Percentiles rank a stretch among this genome's conserved stretches.
Conservation (phyloP, 139 green algal genomes). For the Chloropicon primus region DNA sequence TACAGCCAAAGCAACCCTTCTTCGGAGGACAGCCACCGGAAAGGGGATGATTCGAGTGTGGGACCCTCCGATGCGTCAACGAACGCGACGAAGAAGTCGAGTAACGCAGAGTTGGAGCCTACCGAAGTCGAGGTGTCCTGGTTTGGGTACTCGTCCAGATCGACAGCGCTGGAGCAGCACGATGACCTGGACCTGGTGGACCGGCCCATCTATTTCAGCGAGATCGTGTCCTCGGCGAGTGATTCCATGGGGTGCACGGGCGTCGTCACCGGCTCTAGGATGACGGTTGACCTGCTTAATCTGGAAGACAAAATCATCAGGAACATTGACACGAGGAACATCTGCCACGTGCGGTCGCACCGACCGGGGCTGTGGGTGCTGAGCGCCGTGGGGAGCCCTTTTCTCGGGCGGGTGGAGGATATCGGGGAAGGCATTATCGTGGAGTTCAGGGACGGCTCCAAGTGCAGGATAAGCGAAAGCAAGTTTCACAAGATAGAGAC, state of each 20-base stretch:
- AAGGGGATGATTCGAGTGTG: too few relatives aligned
- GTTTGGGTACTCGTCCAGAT: not conserved
- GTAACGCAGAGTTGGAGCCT: too few relatives aligned
- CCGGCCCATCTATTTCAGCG: not conserved
- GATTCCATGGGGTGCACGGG: not conserved
- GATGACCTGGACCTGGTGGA: not conserved
- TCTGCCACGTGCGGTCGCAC: not conserved
- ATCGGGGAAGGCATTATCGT: not conserved
- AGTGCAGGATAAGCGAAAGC: not conserved
- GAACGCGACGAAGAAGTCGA: too few relatives aligned
- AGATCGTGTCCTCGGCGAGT: not conserved
- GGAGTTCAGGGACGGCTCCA: not conserved
- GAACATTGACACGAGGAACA: not conserved
- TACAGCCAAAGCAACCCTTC: too few relatives aligned
- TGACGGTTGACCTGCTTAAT: not conserved
- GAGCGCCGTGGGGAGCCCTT: not conserved
- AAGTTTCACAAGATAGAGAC: not conserved
- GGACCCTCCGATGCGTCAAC: too few relatives aligned
- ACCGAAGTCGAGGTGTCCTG: not conserved
- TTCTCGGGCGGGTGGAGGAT: not conserved
- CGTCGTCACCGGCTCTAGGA: not conserved
- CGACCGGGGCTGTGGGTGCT: not conserved
- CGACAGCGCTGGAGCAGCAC: not conserved
- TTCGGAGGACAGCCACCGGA: too few relatives aligned
- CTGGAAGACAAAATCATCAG: not conserved